Evolutionary conservation across 1,284 basidiomycete species (phyloP).

Genomic region (Ceratobasidium sp.): DNA sequence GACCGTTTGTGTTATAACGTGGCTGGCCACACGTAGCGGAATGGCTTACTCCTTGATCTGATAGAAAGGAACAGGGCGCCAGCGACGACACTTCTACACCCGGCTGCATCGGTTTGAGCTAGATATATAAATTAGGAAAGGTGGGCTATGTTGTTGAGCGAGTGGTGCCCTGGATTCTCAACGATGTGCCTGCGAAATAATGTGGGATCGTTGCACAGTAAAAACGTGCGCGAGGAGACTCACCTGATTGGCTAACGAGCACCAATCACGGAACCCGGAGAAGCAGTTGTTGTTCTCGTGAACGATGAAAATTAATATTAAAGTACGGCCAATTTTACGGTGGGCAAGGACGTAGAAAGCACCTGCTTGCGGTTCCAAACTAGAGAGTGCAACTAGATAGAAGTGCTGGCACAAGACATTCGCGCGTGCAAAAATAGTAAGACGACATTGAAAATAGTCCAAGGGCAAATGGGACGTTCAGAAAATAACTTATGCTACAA

Average conservation of each 20-base stretch:
- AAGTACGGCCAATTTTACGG: too few relatives aligned
- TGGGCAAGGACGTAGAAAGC: too few relatives aligned
- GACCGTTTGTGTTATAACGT: background rate
- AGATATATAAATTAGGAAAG: background rate
- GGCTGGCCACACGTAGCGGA: background rate
- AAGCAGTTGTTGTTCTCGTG: too few relatives aligned
- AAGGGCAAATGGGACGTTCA: too few relatives aligned
- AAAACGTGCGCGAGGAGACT: conserved; percentile 10
- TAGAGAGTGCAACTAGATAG: too few relatives aligned
- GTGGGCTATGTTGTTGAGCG: background rate
- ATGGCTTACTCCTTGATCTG: conserved; percentile 7
- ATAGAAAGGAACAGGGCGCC: background rate
- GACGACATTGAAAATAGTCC: too few relatives aligned
- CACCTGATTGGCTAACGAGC: conserved; percentile 16
- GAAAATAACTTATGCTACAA: too few relatives aligned
- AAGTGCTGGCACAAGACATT: too few relatives aligned
- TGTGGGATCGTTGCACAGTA: background rate
- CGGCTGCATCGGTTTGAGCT: background rate
- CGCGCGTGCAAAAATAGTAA: too few relatives aligned
- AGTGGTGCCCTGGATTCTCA: conserved; percentile 3
- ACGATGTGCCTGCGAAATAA: background rate
- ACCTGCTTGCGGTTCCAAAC: too few relatives aligned
- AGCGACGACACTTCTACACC: background rate
- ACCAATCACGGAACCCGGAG: background rate
- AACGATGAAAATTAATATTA: too few relatives aligned